Evolutionary conservation across 1,284 basidiomycete species (phyloP).

Genomic region (Moesziomyces sp.): DNA sequence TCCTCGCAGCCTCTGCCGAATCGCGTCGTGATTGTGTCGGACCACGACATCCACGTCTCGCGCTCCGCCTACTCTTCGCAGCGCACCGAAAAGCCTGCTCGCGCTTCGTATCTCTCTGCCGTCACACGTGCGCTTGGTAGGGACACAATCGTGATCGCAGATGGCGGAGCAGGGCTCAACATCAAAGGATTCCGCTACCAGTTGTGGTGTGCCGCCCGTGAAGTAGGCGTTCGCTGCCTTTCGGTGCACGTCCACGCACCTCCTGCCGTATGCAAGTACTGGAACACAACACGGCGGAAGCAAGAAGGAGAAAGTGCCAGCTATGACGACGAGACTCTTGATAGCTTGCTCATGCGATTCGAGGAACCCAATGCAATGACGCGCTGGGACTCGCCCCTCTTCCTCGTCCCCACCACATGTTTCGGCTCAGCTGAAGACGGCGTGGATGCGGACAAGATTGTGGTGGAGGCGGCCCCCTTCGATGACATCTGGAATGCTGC

Average conservation of each 20-base stretch:
- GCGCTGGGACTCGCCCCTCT: slow-evolving; percentile 94
- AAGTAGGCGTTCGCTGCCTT: slow-evolving; percentile 83
- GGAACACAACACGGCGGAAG: slow-evolving; percentile 75
- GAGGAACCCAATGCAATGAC: slow-evolving; percentile 98
- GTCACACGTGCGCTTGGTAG: slow-evolving; percentile 79
- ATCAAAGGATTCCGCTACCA: slow-evolving; percentile 97
- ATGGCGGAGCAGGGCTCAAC: slow-evolving; percentile 82
- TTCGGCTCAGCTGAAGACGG: background rate
- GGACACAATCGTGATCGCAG: slow-evolving; percentile 85
- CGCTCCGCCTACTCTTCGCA: slow-evolving; percentile 80
- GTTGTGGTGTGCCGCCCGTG: slow-evolving; percentile 93
- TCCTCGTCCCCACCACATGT: slow-evolving; percentile 74
- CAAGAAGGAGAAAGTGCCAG: slow-evolving; percentile 67
- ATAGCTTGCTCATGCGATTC: slow-evolving; percentile 87
- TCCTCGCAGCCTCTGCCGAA: slow-evolving; percentile 68
- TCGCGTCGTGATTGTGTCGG: slow-evolving; percentile 77
- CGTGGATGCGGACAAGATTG: slow-evolving; percentile 75
- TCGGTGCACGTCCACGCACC: slow-evolving; percentile 80
- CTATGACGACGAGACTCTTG: slow-evolving; percentile 84
- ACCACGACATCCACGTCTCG: slow-evolving; percentile 77
- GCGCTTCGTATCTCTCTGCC: slow-evolving; percentile 86
- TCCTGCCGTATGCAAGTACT: slow-evolving; percentile 70
- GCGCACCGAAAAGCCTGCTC: slow-evolving; percentile 85
- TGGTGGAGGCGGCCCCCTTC: slow-evolving; percentile 73
- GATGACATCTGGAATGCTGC: slow-evolving; percentile 84